Base-by-base conservation (phyloP, 306 rosid species). In the Dryas drummondii region DNA sequence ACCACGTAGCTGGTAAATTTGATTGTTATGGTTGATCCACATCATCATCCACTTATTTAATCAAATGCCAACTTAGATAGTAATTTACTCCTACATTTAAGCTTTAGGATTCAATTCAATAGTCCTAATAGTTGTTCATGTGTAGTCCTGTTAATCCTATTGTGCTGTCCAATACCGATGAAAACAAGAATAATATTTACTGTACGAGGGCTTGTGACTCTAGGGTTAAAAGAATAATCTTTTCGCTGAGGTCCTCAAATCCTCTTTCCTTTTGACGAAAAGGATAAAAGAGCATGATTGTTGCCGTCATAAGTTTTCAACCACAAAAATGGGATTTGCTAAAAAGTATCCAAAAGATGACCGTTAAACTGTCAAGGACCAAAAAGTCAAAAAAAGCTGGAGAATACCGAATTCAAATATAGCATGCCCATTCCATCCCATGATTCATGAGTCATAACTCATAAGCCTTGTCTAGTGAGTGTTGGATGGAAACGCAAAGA, bases 401-500 rank as follows among this genome's bases (percentile, higher is more conserved):
- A 46, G 57, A 58, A 7, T 56, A 41, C 67, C 50, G n/a, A 45
- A 46, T 72, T 58, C 76, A 58, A 58, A 72, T 16, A 60, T 46
- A 22, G 40, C 27, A 13, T 44, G 1, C 53, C 45, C 64, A 71
- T 71, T 55, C 42, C 42, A 54, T 26, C 16, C 11, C 62, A 50
- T 68, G 49, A 9, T n/a, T 6, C 22, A 26, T 50, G 13, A 48
- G 47, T 63, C 52, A 8, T 60, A n/a, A 11, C 45, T 57, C 52
- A 8, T 60, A 32, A n/a, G 12, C 45, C 22, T 57, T 40, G 66
- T 37, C 4, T 75, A 1, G 37, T 32, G 19, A 2, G 65, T 19
- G 78, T 44, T 42, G n/a, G n/a, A 12, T 42, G 65, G 46, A 60
- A 65, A 5, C 56, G 5, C n/a, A 51, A 22, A 27, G 61, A 47